Evolutionary conservation across 768 basidiomycete species (phyloP), one percentile per base, ranked within the genome.

Genomic region (Kwoniella botswanensis): DNA sequence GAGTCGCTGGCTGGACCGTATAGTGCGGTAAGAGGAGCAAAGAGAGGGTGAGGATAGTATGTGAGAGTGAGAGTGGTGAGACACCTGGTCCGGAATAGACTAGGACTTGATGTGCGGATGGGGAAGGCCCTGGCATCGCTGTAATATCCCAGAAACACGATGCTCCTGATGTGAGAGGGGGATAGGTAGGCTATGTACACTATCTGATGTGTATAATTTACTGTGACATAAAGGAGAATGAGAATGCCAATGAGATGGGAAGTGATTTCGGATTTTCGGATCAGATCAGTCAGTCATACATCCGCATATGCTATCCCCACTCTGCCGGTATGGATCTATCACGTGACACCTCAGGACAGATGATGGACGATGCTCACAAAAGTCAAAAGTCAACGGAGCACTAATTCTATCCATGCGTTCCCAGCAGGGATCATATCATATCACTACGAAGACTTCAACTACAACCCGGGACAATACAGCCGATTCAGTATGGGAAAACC

Each of bases 1-100:
- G 86, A 0, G 89, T 85, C 62, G 94, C 86, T 17, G 88, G 82
- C 70, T 93, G 92, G 54, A 96, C 89, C 13, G 92, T 88, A 82
- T 94, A 95, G 80, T 90, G 87, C 0, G 93, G 90, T 15, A 86
- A 78, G 21, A 96, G 88, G 35, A 91, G 72, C 17, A 79, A 71
- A 24, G 79, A 79, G 53, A 81, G 78, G 44, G 79, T 77, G 18
- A 77, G 65, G 53, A 79, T 18, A 35, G 79, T 81, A 62, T 81
- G 74, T 4, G 79, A 79, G 50, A 79, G 67, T 13, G 79, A 81
- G 18, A 81, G 50, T 0, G 77, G 76, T 50, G 79, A 81, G 10
- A 78, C 79, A 5, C 79, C 79, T 6, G 79, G 77, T 55, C 79
- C 79, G n/a, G 79, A 81, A 65, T 81, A 81, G 11, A 81, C 78